phyloP scores from a whole-genome alignment of 2,329 filamentous ascomycete genomes.

The Rhinocladiella mackenziei region DNA sequence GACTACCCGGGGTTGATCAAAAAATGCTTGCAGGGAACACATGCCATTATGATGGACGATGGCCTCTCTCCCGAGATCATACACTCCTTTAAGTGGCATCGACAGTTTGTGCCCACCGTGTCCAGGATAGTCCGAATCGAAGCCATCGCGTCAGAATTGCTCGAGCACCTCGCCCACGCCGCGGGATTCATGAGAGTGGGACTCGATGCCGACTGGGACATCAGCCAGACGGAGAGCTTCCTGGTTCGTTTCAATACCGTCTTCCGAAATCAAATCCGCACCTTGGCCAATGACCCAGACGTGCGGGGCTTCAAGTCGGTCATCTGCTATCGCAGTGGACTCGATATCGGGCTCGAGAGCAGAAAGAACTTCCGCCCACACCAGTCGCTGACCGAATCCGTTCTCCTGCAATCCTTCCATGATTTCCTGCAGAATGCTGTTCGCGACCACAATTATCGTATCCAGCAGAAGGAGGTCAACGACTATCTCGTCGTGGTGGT shows the following conservation, averaged over 20 bases:
- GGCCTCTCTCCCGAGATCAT: conserved; percentile 58
- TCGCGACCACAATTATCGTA: conserved; percentile 34
- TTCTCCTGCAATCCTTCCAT: conserved; percentile 26
- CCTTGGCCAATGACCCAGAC: conserved; percentile 59
- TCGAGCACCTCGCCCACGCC: conserved; percentile 49
- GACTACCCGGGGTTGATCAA: conserved; percentile 56
- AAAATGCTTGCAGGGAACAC: conserved; percentile 66
- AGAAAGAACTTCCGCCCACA: conserved; percentile 28
- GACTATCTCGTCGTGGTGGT: conserved; percentile 64
- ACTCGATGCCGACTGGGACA: conserved; percentile 40
- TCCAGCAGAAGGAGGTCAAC: conserved; percentile 64
- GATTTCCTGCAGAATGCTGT: conserved; percentile 26
- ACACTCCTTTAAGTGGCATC: conserved; percentile 61
- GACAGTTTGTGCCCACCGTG: conserved; percentile 58
- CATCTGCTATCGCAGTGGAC: conserved; percentile 74
- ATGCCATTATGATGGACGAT: conserved; percentile 75
- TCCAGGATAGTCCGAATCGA: conserved; percentile 77
- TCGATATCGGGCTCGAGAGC: conserved; percentile 50
- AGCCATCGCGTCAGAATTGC: conserved; percentile 61
- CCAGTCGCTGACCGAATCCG: conserved; percentile 28
- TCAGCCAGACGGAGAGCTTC: conserved; percentile 29
- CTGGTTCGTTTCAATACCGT: conserved; percentile 44
- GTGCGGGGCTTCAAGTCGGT: conserved; percentile 80
- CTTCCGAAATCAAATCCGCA: conserved; percentile 52
- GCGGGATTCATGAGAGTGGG: conserved; percentile 38